Evolutionary conservation across 1,139 yeast species (phyloP).

Genomic region (Saccharomycopsis hybrid): DNA sequence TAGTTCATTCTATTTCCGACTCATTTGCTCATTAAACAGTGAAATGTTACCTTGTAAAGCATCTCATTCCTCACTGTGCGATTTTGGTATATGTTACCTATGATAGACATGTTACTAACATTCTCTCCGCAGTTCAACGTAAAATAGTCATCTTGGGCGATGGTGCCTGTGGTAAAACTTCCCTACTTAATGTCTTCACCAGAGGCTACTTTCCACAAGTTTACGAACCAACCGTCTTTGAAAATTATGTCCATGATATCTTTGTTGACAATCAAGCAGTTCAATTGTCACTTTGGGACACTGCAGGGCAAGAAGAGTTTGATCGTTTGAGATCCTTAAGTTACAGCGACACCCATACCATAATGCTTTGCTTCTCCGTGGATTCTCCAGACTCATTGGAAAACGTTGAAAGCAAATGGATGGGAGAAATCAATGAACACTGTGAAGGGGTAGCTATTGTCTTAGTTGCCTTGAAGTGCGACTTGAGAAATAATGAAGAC

Average conservation of each 20-base stretch:
- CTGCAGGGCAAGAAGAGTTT: constrained; percentile 98
- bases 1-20: too few relatives aligned
- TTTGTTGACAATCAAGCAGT: constrained; percentile 93
- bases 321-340: constrained; percentile 86
- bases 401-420: constrained; percentile 94
- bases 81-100: too few relatives aligned
- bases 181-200: constrained; percentile 90
- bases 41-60: too few relatives aligned
- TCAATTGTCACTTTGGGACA: constrained; percentile 93
- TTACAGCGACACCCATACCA: constrained; percentile 93
- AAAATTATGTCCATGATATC: constrained; percentile 94
- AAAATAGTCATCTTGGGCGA: constrained; percentile 95
- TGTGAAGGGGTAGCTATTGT: constrained; percentile 95
- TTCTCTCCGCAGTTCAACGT: constrained; percentile 57
- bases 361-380: constrained; percentile 91
- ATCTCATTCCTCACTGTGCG: too few relatives aligned
- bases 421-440: constrained; percentile 91
- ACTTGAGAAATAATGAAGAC: constrained; percentile 58
- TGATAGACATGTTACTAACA: too few relatives aligned
- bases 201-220: constrained; percentile 98
- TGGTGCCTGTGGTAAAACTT: constrained; percentile 94
- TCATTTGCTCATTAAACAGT: too few relatives aligned
- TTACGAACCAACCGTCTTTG: constrained; percentile 97
- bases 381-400: constrained; percentile 93
- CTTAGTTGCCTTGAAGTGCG: constrained; percentile 91